Percentiles rank a stretch among this genome's conserved stretches.
Evolutionary conservation across 345 rosid species (phyloP).

Genomic region (Durio zibethinus): DNA sequence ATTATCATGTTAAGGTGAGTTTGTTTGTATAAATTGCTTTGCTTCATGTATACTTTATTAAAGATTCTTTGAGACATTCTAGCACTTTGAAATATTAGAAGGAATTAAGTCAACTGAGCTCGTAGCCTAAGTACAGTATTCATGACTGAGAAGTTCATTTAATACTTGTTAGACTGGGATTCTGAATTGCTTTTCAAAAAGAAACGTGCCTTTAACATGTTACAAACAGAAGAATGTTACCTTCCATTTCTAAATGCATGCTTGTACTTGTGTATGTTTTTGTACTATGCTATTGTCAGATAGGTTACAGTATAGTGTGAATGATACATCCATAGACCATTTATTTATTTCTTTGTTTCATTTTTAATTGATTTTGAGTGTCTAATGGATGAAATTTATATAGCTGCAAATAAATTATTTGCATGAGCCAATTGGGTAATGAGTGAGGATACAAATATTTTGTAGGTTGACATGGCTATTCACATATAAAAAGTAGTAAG

Average conservation of each 20-base stretch:
- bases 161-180: neutral
- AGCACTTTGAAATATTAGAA: neutral
- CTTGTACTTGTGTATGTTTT: neutral
- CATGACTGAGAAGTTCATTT: neutral
- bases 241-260: neutral
- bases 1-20: conserved; percentile 89
- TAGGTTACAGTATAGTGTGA: neutral
- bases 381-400: neutral
- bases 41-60: neutral
- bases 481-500: too few species aligned
- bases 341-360: neutral
- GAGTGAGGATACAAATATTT: too few species aligned
- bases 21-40: conserved; percentile 4
- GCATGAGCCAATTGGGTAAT: too few species aligned
- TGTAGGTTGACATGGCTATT: too few species aligned
- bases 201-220: neutral
- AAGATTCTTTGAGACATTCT: neutral
- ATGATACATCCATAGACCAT: neutral
- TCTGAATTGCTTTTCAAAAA: neutral
- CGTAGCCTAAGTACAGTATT: neutral
- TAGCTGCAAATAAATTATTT: too few species aligned
- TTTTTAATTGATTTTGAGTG: neutral
- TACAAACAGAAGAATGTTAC: neutral
- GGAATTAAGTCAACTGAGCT: neutral
- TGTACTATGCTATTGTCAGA: neutral